Base-by-base conservation (phyloP, 768 basidiomycete species). In the Boletus sp. region DNA sequence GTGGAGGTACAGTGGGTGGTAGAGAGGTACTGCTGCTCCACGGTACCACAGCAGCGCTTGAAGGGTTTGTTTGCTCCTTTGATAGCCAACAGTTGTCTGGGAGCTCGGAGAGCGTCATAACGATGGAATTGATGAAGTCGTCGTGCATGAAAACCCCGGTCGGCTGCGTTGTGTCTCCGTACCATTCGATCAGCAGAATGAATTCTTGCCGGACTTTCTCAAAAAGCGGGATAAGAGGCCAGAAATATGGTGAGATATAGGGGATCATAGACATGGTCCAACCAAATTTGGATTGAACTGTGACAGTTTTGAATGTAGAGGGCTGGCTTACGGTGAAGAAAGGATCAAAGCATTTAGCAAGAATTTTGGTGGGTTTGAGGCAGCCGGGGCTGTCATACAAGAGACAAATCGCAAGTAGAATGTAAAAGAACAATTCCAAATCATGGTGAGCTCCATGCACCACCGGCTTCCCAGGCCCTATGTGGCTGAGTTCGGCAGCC, bases 401-500 rank as follows among this genome's bases (percentile, higher is more conserved):
- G 12, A 60, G 33, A 44, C 48, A 55, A 3, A 60, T 50, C 0
- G 28, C 41, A 5, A 63, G 35, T 7, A 64, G 5, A 4, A 64
- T 33, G 5, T 64, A 59, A 9, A 57, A 61, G 6, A 64, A 50
- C 3, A 47, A 62, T 12, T 64, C 50, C 1, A 64, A 46, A 8
- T 59, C 48, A 14, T 60, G 58, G 28, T 40, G 24, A 1, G 3
- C 32, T 20, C 11, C 1, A 42, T 62, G 61, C 2, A 30, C 7
- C 17, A 61, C 50, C 2, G 50, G 53, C 3, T 28, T 35, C 6
- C 50, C 24, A 0, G 54, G 33, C 2, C 37, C 54, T 12, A 39
- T 14, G 8, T 44, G 39, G 24, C 48, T 50, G 12, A 61, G 50
- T n/a, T 63, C 33, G 1, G 41, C 28, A 2, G 54, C 54, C 51